Base-by-base conservation (phyloP, 2,329 filamentous ascomycete species). In the Penicillium sclerotigenum region DNA sequence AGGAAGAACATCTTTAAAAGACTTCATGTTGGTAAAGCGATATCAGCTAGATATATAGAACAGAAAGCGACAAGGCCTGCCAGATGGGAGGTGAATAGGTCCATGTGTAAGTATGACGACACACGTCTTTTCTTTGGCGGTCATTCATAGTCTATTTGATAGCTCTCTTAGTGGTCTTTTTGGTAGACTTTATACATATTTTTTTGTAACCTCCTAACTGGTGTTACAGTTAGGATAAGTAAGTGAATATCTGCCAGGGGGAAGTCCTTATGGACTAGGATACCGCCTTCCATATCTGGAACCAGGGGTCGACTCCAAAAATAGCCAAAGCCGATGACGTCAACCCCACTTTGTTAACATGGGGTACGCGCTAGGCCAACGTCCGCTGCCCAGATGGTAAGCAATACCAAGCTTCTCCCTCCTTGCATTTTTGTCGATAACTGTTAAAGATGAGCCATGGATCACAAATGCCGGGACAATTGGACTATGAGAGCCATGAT, bases 371-470 rank as follows among this genome's bases (percentile, higher is more conserved):
- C 24, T 49, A 33, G 26, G 8, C 40, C 37, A 33, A 54, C 42
- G 40, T 55, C 46, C 26, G n/a, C 20, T 9, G 36, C 18, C 42
- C 28, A 45, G 28, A 14, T 24, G 5, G 31, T 29, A 48, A 33
- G 33, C 52, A 47, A 47, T 48, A 46, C 56, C 53, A 56, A 43
- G 43, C 48, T 52, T 48, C 36, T 37, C 31, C 22, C 43, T 34
- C 33, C 11, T 47, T 38, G 5, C 1, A 28, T 46, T 28, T 42
- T 24, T 18, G 14, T 20, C 8, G 5, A 46, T 22, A 47, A 49
- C 9, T 26, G 16, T 18, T 18, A 37, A 62, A 28, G 14, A 62
- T 62, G 60, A 60, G 53, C 41, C 10, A 59, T 51, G 60, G 52
- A 38, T 48, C 56, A 33, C 29, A 54, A 29, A 33, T 52, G 7